phyloP scores from a whole-genome alignment of 163 green algal species.

The Trebouxiophyceae sp. region DNA sequence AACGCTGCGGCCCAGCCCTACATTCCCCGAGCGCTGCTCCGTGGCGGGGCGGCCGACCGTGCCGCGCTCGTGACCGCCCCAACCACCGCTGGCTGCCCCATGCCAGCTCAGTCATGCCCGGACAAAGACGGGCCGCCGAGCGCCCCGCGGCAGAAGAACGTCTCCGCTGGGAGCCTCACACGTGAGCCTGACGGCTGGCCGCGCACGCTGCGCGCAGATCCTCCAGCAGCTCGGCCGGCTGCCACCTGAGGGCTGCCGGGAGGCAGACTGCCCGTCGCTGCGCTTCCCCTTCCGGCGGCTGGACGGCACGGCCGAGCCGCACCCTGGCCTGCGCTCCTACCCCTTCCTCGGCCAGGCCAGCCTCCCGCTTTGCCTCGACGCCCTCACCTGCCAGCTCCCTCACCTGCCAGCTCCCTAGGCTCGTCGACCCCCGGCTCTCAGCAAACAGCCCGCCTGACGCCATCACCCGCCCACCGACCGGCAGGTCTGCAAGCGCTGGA shows the following conservation, averaged over 20 bases:
- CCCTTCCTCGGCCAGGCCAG: conserved; percentile 50
- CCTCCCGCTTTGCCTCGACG: neutral
- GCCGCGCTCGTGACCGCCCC: no score
- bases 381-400: neutral
- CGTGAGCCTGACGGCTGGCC: neutral
- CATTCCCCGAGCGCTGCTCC: no score
- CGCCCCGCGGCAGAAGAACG: no score
- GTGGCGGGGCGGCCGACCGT: neutral
- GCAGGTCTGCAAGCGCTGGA: conserved; percentile 46
- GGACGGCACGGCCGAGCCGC: conserved; percentile 23
- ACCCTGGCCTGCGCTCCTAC: conserved; percentile 46
- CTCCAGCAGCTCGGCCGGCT: conserved; percentile 35
- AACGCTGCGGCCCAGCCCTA: no score
- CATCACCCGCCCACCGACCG: neutral
- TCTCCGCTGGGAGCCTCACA: neutral
- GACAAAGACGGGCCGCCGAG: no score
- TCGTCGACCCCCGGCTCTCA: no score
- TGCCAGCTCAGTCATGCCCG: neutral
- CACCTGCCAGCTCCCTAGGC: no score
- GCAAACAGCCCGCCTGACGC: no score
- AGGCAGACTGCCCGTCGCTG: no score
- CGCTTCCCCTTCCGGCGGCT: conserved; percentile 23
- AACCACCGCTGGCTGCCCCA: neutral
- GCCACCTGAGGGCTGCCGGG: conserved; percentile 6
- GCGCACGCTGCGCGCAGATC: conserved; percentile 20